phyloP scores from a whole-genome alignment of 2,329 filamentous ascomycete species.

The Beauveria pseudobassiana region DNA sequence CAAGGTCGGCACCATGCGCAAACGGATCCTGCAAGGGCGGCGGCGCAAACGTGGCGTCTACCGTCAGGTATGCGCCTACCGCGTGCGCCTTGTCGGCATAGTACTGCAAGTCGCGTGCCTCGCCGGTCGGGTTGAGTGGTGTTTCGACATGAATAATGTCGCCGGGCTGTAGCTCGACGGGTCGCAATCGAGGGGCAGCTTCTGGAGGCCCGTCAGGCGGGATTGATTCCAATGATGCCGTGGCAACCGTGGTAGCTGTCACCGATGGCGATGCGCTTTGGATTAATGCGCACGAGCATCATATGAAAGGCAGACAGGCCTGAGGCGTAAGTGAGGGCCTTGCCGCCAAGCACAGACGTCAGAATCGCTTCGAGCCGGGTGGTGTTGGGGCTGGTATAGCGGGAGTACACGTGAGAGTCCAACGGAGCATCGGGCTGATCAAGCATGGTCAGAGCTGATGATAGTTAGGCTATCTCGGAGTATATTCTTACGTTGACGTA shows the following conservation, averaged over 20 bases:
- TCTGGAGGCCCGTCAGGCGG: constrained; percentile 67
- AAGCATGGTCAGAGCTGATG: constrained; percentile 10
- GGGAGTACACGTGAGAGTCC: constrained; percentile 76
- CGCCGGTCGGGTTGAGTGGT: constrained; percentile 83
- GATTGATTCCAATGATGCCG: constrained; percentile 69
- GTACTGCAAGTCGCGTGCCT: constrained; percentile 62
- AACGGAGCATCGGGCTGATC: constrained; percentile 39
- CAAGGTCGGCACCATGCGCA: constrained; percentile 67
- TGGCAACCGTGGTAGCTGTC: constrained; percentile 92
- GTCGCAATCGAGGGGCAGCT: constrained; percentile 63
- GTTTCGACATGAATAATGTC: constrained; percentile 91
- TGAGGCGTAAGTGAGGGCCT: constrained; percentile 69
- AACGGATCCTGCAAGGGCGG: constrained; percentile 87
- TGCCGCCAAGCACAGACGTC: constrained; percentile 61
- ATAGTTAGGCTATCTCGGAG: not conserved
- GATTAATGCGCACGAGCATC: constrained; percentile 75
- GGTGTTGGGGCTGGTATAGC: constrained; percentile 68
- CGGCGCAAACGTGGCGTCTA: constrained; percentile 90
- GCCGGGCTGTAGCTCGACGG: constrained; percentile 59
- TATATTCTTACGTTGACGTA: constrained; percentile 47
- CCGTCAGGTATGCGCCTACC: constrained; percentile 66
- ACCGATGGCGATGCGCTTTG: constrained; percentile 72
- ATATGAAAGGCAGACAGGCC: constrained; percentile 87
- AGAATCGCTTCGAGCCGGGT: constrained; percentile 82
- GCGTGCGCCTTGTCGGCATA: constrained; percentile 68